Evolutionary conservation across 495 filamentous ascomycete genomes (phyloP), one percentile per base, ranked within the genome.

Genomic region (Delitschia confertaspora): DNA sequence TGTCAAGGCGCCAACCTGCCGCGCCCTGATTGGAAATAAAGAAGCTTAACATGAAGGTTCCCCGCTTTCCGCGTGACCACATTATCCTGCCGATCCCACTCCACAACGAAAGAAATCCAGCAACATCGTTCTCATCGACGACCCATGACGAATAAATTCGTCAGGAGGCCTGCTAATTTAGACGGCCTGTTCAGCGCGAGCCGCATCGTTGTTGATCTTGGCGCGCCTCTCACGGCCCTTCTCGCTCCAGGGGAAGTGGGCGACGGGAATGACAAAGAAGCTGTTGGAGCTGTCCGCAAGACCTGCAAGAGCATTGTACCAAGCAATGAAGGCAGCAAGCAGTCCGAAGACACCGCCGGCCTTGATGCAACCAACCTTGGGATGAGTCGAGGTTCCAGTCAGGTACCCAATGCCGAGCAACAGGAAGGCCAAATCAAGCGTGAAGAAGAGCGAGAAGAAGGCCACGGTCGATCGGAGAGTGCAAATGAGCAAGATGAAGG

Each of bases 271-370:
- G 60, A 91, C 73, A 76, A 98, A 95, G 84, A 96, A 96, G 65
- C 85, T 89, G 66, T 83, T 87, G 69, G 69, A 74, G 45, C 64
- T 70, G 58, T 96, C 91, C 47, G 82, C 83, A 56, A 96, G 80
- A 87, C 91, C 89, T 33, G 88, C 91, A 46, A 95, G 72, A 23
- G 91, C 89, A 61, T 95, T 94, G 68, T 95, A 95, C 91, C 89
- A 95, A 5, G 88, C 88, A 37, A 87, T 58, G 65, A 98, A 95
- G 2, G 88, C 88, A 11, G 88, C 80, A 16, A 95, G 51, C 56
- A 95, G 67, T 45, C 86, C 91, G 56, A 95, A 95, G 62, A 79
- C 74, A 50, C 89, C 91, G 54, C 86, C 89, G 20, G 85, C 82
- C 68, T 81, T 83, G 64, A 75, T 72, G 51, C 85, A 67, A 32